Conservation (phyloP, 2,329 filamentous ascomycete species). For the Pseudocercospora fuligena region DNA sequence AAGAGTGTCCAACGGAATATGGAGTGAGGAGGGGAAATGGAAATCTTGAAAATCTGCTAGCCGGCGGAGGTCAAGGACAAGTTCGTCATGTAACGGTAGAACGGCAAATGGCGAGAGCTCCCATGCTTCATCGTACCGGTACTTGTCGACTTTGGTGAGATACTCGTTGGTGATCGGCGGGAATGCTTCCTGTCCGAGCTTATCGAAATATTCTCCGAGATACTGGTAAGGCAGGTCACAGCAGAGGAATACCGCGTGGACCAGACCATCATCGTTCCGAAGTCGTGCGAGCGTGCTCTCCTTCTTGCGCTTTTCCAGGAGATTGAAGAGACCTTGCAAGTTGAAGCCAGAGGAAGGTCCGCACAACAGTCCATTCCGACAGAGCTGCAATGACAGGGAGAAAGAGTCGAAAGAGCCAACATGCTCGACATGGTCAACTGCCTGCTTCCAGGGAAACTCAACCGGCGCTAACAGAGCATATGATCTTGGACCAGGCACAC, state of each 20-base stretch:
- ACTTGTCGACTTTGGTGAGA: constrained; percentile 56
- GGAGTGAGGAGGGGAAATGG: constrained; percentile 14
- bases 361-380: constrained; percentile 62
- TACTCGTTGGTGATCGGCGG: constrained; percentile 55
- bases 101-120: constrained; percentile 50
- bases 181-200: constrained; percentile 55
- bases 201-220: constrained; percentile 62
- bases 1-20: constrained; percentile 45
- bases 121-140: constrained; percentile 63
- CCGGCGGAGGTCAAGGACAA: constrained; percentile 33
- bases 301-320: constrained; percentile 55
- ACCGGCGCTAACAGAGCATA: constrained; percentile 56
- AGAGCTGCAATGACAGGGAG: constrained; percentile 58
- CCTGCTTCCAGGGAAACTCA: constrained; percentile 62
- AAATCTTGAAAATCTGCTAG: constrained; percentile 12
- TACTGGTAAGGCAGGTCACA: constrained; percentile 69
- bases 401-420: constrained; percentile 62
- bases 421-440: constrained; percentile 62
- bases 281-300: constrained; percentile 52
- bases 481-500: constrained; percentile 63
- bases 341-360: constrained; percentile 67
- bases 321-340: constrained; percentile 57
- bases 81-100: constrained; percentile 36
- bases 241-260: constrained; percentile 64
- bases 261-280: constrained; percentile 50